These are phyloP conservation scores for Leptomonas pyrrhocoris DNA, from an alignment of 208 protist genomes.

Conservation along the genomic window DNA sequence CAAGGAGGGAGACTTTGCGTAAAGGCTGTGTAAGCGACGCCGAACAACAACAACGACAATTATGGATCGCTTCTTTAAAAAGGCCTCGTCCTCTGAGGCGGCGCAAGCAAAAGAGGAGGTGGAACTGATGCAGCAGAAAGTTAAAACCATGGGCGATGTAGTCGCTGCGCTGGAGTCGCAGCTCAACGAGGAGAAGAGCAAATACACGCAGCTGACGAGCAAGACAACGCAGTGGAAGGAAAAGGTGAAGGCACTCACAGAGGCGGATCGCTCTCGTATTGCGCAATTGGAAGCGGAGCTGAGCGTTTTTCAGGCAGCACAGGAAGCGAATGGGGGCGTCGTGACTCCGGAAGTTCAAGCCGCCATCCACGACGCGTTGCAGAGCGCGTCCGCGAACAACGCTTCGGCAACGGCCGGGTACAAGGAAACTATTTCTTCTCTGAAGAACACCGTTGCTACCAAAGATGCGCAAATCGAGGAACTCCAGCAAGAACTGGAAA, in stretches of 20 bases:
- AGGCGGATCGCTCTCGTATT: constrained; percentile 54
- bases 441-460: background rate
- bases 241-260: constrained; percentile 51
- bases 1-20: no score
- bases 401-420: constrained; percentile 6
- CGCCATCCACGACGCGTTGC: constrained; percentile 29
- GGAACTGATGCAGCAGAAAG: constrained; percentile 60
- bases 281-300: constrained; percentile 39
- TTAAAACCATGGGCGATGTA: constrained; percentile 61
- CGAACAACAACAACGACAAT: no score
- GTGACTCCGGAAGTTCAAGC: constrained; percentile 19
- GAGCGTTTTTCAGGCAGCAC: constrained; percentile 16
- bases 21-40: no score
- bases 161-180: constrained; percentile 50
- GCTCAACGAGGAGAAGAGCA: constrained; percentile 53
- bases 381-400: constrained; percentile 13
- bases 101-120: constrained; percentile 50
- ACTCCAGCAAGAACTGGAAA: constrained; percentile 34
- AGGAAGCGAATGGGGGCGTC: constrained; percentile 5
- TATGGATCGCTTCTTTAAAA: constrained; percentile 64
- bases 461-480: constrained; percentile 27
- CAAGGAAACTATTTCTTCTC: background rate
- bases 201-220: constrained; percentile 36
- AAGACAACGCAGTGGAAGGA: constrained; percentile 71
- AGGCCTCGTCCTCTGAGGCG: constrained; percentile 13